Evolutionary conservation across 1,284 basidiomycete genomes (phyloP).

Genomic region (Pseudozyma tsukubaensis): DNA sequence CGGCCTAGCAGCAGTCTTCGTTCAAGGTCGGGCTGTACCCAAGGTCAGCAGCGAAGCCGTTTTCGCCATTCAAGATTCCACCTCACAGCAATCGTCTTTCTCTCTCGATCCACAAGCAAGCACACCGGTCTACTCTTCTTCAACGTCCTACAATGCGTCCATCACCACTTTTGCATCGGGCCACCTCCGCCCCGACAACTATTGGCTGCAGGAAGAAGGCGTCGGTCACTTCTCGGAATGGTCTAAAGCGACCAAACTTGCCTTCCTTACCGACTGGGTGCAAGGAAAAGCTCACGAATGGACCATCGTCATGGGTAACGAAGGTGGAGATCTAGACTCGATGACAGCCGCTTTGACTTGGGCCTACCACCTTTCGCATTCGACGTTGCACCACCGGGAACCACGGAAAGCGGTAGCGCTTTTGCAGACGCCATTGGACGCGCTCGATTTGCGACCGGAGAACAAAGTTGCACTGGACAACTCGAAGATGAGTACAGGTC

Average conservation of each 20-base stretch:
- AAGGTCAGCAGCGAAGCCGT: conserved; percentile 12
- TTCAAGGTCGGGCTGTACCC: conserved; percentile 16
- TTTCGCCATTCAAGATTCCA: conserved; percentile 7
- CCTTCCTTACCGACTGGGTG: conserved; percentile 62
- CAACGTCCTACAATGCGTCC: conserved; percentile 1
- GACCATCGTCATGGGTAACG: conserved; percentile 69
- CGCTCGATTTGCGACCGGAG: conserved; percentile 69
- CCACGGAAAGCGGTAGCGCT: conserved; percentile 56
- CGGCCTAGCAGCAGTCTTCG: background rate
- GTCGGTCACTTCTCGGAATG: conserved; percentile 67
- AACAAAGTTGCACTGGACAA: conserved; percentile 67
- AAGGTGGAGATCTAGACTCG: conserved; percentile 68
- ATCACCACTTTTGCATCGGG: conserved; percentile 3
- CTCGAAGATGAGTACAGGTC: conserved; percentile 65
- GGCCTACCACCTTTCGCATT: conserved; percentile 63
- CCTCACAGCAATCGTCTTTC: background rate
- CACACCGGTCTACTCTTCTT: background rate
- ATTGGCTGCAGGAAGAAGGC: conserved; percentile 52
- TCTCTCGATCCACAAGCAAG: background rate
- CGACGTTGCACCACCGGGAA: conserved; percentile 32
- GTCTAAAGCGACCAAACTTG: conserved; percentile 61
- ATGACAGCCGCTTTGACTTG: conserved; percentile 63
- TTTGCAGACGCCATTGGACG: conserved; percentile 62
- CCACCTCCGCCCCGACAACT: conserved; percentile 11
- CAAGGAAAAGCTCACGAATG: conserved; percentile 62